Evolutionary conservation across 2,329 filamentous ascomycete species (phyloP).

Genomic region (Apiospora phragmitis): DNA sequence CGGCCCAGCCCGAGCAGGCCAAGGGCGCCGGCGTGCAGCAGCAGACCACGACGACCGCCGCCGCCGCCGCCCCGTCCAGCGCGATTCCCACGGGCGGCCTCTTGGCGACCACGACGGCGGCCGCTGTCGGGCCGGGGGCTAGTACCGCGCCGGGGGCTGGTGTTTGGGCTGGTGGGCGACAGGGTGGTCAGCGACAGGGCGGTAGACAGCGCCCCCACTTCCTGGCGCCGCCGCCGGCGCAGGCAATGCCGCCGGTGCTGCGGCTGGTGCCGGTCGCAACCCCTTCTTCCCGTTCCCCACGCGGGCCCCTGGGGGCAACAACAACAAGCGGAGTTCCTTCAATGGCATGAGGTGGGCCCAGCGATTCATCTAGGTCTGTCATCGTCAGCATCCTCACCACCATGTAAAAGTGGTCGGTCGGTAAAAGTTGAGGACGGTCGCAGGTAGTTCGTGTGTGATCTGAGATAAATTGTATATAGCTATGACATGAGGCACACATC

Average conservation of each 20-base stretch:
- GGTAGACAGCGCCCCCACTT: not conserved
- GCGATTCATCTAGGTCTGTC: not conserved
- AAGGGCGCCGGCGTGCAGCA: constrained; percentile 27
- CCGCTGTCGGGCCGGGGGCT: constrained; percentile 18
- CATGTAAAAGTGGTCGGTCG: not conserved
- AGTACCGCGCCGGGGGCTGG: not conserved
- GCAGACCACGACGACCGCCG: constrained; percentile 19
- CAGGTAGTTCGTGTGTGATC: not conserved
- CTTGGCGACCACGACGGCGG: constrained; percentile 15
- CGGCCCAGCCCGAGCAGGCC: constrained; percentile 35
- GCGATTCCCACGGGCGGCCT: constrained; percentile 4
- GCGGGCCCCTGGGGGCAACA: not conserved
- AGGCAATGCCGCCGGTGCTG: not conserved
- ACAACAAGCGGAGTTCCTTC: not conserved
- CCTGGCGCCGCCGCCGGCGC: not conserved
- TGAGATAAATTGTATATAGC: not conserved
- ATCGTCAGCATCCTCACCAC: not conserved
- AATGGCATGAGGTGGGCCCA: not conserved
- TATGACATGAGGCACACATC: not conserved
- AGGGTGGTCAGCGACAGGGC: not conserved
- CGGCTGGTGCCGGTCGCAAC: not conserved
- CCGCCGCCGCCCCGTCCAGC: constrained; percentile 18
- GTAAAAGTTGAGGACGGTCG: not conserved
- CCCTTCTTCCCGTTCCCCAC: not conserved
- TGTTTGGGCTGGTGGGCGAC: not conserved